These are phyloP conservation scores for Jatropha curcas DNA, from an alignment of 345 rosid species.

Conservation along the genomic window DNA sequence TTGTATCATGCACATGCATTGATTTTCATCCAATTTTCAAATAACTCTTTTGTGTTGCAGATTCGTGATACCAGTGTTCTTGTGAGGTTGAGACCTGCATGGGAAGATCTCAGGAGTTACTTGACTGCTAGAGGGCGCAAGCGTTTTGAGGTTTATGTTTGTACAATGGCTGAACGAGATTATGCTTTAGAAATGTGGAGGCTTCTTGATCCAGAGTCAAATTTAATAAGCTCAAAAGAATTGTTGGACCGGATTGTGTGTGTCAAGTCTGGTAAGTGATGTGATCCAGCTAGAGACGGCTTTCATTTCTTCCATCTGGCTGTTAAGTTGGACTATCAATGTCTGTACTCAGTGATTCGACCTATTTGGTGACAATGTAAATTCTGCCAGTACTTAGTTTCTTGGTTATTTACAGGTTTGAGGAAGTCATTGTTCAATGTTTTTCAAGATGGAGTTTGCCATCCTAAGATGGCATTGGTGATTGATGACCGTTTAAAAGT, in stretches of 20 bases:
- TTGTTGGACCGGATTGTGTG: conserved; percentile 84
- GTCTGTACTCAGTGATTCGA: conserved; percentile 4
- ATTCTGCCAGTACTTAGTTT: neutral
- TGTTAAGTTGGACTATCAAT: conserved; percentile 2
- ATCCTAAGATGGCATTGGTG: conserved; percentile 96
- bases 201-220: conserved; percentile 98
- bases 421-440: conserved; percentile 88
- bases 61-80: conserved; percentile 98
- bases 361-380: neutral
- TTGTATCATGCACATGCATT: conserved; percentile 8
- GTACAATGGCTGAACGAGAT: conserved; percentile 99
- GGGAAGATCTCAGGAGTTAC: conserved; percentile 94
- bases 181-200: conserved; percentile 99
- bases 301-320: conserved; percentile 13
- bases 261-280: conserved; percentile 81
- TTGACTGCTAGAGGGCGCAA: conserved; percentile 95
- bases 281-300: conserved; percentile 14
- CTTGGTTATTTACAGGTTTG: conserved; percentile 45
- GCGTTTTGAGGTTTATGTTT: conserved; percentile 99
- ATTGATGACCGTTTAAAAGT: conserved; percentile 97
- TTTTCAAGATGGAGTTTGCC: conserved; percentile 83
- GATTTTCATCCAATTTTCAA: conserved; percentile 5
- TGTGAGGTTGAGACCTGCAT: conserved; percentile 98
- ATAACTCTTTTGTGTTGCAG: conserved; percentile 32
- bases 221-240: conserved; percentile 72